These are phyloP conservation scores for Hygrocybe coccinea DNA, from an alignment of 768 basidiomycete genomes.

Conservation along the genomic window DNA sequence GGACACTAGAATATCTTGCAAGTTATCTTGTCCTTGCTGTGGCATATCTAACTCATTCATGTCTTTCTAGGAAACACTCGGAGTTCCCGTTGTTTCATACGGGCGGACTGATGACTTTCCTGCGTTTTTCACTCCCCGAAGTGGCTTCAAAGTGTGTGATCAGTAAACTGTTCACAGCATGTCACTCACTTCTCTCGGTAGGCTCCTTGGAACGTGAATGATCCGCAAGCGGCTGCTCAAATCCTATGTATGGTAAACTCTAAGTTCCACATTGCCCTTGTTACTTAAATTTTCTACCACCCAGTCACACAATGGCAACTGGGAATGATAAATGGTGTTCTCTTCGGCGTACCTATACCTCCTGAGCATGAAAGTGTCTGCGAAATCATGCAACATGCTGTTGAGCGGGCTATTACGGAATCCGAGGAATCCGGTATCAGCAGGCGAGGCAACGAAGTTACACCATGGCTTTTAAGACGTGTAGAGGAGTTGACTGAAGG, in stretches of 20 bases:
- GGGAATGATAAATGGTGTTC: constrained; percentile 65
- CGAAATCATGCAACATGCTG: constrained; percentile 61
- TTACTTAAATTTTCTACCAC: neutral
- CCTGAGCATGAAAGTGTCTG: constrained; percentile 66
- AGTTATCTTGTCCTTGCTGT: constrained; percentile 12
- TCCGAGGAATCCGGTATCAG: constrained; percentile 76
- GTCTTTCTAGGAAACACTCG: constrained; percentile 76
- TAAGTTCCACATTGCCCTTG: neutral
- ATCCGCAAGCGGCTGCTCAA: constrained; percentile 62
- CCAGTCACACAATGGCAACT: constrained; percentile 68
- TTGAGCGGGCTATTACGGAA: constrained; percentile 82
- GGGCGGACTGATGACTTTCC: constrained; percentile 78
- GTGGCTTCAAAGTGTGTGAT: constrained; percentile 65
- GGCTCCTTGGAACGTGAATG: constrained; percentile 74
- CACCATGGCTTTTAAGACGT: constrained; percentile 87
- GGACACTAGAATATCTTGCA: constrained; percentile 78
- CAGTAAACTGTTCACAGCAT: neutral
- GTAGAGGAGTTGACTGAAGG: constrained; percentile 78
- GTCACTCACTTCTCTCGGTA: constrained; percentile 26
- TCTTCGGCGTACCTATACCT: constrained; percentile 91
- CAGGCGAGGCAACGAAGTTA: constrained; percentile 81
- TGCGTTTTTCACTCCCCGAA: constrained; percentile 84
- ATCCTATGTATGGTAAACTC: constrained; percentile 56
- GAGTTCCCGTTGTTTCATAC: constrained; percentile 85
- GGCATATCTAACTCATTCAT: neutral